Evolutionary conservation across 1,284 basidiomycete genomes (phyloP).

Genomic region (Fistulina hepatica): DNA sequence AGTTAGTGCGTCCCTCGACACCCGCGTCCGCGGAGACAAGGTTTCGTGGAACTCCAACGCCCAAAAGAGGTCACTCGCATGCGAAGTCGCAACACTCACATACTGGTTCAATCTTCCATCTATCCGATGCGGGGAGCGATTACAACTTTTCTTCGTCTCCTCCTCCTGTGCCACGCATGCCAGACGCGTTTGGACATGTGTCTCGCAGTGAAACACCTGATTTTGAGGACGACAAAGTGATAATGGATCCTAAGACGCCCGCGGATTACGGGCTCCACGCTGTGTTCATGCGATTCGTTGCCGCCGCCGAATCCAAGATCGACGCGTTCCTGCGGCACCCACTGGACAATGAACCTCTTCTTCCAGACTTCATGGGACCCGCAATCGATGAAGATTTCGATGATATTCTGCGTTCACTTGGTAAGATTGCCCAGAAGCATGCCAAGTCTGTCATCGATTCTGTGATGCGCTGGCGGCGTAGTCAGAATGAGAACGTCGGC

Average conservation of each 20-base stretch:
- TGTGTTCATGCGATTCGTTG: constrained; percentile 76
- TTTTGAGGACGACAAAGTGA: constrained; percentile 51
- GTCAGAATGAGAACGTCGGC: constrained; percentile 58
- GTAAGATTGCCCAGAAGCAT: constrained; percentile 78
- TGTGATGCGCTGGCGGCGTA: constrained; percentile 78
- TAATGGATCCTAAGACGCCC: constrained; percentile 65
- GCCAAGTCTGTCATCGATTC: constrained; percentile 80
- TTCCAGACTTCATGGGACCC: constrained; percentile 58
- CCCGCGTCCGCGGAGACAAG: constrained; percentile 41
- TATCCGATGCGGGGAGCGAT: constrained; percentile 62
- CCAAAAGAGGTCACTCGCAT: constrained; percentile 43
- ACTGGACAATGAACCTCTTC: constrained; percentile 54
- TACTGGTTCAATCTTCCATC: constrained; percentile 57
- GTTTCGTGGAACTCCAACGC: constrained; percentile 28
- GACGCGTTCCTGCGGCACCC: constrained; percentile 58
- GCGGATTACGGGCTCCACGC: constrained; percentile 82
- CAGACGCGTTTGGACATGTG: constrained; percentile 40
- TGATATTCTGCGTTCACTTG: constrained; percentile 69
- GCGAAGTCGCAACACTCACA: constrained; percentile 65
- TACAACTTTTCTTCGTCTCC: constrained; percentile 42
- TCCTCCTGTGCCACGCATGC: constrained; percentile 67
- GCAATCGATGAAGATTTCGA: constrained; percentile 73
- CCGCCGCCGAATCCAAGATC: constrained; percentile 68
- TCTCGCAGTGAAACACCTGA: constrained; percentile 45
- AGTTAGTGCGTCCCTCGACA: constrained; percentile 43